A percentile compares a stretch with the other conserved stretches of the same genome.
Evolutionary conservation across 2,329 filamentous ascomycete species (phyloP).

Genomic region (Arthrobotrys musiformis): DNA sequence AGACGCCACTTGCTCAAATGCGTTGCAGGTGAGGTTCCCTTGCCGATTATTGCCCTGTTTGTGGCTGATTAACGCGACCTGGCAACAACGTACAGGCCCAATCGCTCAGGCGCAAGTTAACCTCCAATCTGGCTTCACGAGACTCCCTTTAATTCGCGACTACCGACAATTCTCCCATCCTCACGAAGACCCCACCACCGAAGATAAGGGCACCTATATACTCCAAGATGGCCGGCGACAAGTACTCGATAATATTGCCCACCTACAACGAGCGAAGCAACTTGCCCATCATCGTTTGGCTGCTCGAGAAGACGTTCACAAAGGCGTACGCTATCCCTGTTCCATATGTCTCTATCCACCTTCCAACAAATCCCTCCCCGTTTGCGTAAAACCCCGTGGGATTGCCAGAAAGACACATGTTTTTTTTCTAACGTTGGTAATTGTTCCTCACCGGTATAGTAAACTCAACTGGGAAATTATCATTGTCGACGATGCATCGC

Average conservation of each 20-base stretch:
- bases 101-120: slow-evolving; percentile 17
- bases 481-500: slow-evolving; percentile 97
- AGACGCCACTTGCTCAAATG: slow-evolving; percentile 3
- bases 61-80: slow-evolving; percentile 47
- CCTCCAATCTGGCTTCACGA: slow-evolving; percentile 51
- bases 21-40: slow-evolving; percentile 47
- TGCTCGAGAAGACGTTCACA: slow-evolving; percentile 90
- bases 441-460: slow-evolving; percentile 65
- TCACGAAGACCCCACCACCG: slow-evolving; percentile 1
- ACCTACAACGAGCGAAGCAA: slow-evolving; percentile 99
- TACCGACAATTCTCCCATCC: background rate
- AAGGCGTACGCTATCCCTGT: slow-evolving; percentile 73
- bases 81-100: slow-evolving; percentile 42
- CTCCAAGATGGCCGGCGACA: slow-evolving; percentile 68
- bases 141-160: slow-evolving; percentile 11
- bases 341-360: slow-evolving; percentile 24
- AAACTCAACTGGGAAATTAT: slow-evolving; percentile 97
- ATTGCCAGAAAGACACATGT: background rate
- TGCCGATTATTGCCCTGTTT: slow-evolving; percentile 2
- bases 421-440: slow-evolving; percentile 39
- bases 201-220: slow-evolving; percentile 6
- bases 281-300: slow-evolving; percentile 93
- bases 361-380: slow-evolving; percentile 19
- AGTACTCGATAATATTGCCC: slow-evolving; percentile 96
- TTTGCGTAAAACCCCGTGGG: background rate